phyloP scores from a whole-genome alignment of 768 basidiomycete species.

The Mycena belliarum region DNA sequence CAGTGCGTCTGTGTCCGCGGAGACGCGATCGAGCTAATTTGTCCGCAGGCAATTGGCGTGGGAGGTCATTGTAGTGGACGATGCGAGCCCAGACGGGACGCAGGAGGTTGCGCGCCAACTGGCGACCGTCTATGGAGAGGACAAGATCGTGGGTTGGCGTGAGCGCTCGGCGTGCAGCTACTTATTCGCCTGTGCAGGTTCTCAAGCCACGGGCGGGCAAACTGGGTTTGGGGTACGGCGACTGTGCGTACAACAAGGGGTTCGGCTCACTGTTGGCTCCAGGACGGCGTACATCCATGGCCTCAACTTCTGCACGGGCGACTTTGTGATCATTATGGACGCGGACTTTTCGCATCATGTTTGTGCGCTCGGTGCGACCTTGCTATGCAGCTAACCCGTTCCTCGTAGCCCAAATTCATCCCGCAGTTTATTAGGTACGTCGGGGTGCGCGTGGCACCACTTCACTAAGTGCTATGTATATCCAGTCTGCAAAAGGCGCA shows the following conservation, averaged over 20 bases:
- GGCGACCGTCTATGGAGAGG: slow-evolving; percentile 77
- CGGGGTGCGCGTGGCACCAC: not conserved
- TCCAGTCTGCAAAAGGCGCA: slow-evolving; percentile 78
- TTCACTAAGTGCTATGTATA: slow-evolving; percentile 2
- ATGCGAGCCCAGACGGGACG: slow-evolving; percentile 91
- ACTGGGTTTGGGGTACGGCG: slow-evolving; percentile 79
- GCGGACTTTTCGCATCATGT: slow-evolving; percentile 96
- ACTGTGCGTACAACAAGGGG: not conserved
- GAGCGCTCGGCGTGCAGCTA: slow-evolving; percentile 16
- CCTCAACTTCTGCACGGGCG: slow-evolving; percentile 83
- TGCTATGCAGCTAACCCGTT: slow-evolving; percentile 7
- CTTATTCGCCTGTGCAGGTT: slow-evolving; percentile 47
- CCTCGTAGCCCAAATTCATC: slow-evolving; percentile 84
- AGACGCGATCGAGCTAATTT: slow-evolving; percentile 37
- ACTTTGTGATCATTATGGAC: slow-evolving; percentile 97
- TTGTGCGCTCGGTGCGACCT: slow-evolving; percentile 29
- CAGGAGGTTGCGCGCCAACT: slow-evolving; percentile 85
- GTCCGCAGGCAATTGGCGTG: slow-evolving; percentile 54
- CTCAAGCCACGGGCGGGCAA: slow-evolving; percentile 88
- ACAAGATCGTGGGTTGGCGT: slow-evolving; percentile 63
- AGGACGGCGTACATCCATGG: slow-evolving; percentile 95
- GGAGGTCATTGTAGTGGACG: slow-evolving; percentile 92
- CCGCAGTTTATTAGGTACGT: slow-evolving; percentile 84
- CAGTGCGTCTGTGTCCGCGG: slow-evolving; percentile 51
- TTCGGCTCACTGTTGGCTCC: slow-evolving; percentile 14